A percentile compares a stretch with the other conserved stretches of the same genome.
phyloP scores from a whole-genome alignment of 2,329 filamentous ascomycete species.

The Phoma sp. region DNA sequence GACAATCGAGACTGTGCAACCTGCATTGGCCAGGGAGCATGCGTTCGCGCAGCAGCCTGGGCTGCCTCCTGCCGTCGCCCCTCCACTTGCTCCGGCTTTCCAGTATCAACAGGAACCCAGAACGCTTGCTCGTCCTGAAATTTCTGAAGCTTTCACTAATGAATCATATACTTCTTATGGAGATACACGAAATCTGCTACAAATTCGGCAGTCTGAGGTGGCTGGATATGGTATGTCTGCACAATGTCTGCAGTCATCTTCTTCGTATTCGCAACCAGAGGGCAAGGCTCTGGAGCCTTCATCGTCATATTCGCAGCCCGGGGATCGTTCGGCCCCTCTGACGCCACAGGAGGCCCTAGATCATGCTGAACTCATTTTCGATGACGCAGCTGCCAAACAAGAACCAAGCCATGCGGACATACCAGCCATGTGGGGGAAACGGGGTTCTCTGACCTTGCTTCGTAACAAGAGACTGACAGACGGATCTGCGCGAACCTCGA shows the following conservation, averaged over 20 bases:
- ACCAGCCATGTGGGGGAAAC: conserved; percentile 43
- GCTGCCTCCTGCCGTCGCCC: conserved; percentile 29
- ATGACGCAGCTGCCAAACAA: conserved; percentile 15
- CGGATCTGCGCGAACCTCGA: background rate
- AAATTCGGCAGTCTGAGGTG: conserved; percentile 23
- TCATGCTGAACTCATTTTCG: conserved; percentile 41
- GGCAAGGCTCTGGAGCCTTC: conserved; percentile 23
- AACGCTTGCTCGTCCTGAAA: conserved; percentile 10
- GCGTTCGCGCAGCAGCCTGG: conserved; percentile 23
- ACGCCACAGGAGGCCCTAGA: conserved; percentile 38
- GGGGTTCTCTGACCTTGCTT: conserved; percentile 36
- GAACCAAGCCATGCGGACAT: conserved; percentile 22
- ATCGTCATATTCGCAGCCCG: conserved; percentile 36
- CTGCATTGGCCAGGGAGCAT: conserved; percentile 7
- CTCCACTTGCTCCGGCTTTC: conserved; percentile 38
- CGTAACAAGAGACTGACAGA: conserved; percentile 10
- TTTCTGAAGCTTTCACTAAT: conserved; percentile 34
- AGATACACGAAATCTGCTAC: conserved; percentile 42
- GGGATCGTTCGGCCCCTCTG: conserved; percentile 13
- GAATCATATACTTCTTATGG: conserved; percentile 44
- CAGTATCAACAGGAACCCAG: conserved; percentile 22
- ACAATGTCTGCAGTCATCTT: conserved; percentile 27
- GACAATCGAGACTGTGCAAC: background rate
- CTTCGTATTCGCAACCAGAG: conserved; percentile 31
- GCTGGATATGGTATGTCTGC: background rate